Evolutionary conservation across 345 rosid species (phyloP).

Genomic region (Ceriops tagal): DNA sequence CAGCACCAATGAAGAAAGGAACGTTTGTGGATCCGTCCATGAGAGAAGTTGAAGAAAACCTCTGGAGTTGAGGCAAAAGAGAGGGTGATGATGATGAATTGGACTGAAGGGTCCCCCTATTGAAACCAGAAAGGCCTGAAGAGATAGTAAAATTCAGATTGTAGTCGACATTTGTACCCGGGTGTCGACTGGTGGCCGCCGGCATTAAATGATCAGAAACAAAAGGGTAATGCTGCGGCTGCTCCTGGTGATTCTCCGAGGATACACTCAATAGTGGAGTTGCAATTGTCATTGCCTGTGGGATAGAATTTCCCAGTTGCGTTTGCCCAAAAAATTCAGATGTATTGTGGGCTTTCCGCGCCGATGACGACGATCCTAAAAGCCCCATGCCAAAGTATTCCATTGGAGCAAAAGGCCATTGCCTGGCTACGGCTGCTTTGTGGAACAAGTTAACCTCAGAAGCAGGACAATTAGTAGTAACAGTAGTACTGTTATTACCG

Average conservation of each 20-base stretch:
- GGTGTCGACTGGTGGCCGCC: conserved; percentile 36
- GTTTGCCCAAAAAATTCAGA: conserved; percentile 46
- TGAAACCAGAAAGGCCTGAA: conserved; percentile 75
- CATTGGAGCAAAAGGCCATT: conserved; percentile 59
- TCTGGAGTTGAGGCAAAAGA: conserved; percentile 64
- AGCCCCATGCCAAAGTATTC: conserved; percentile 59
- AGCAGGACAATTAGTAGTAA: conserved; percentile 33
- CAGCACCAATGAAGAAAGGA: conserved; percentile 68
- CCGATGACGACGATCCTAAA: conserved; percentile 43
- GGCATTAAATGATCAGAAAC: conserved; percentile 77
- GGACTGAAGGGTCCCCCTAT: conserved; percentile 99
- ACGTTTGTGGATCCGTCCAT: conserved; percentile 50
- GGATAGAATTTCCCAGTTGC: conserved; percentile 40
- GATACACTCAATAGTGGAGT: conserved; percentile 37
- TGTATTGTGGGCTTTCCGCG: conserved; percentile 29
- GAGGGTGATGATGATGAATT: conserved; percentile 67
- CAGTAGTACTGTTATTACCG: conserved; percentile 7
- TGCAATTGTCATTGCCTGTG: conserved; percentile 30
- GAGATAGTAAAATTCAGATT: conserved; percentile 83
- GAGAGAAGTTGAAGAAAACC: conserved; percentile 41
- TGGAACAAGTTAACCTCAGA: conserved; percentile 40
- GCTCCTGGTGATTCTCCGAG: conserved; percentile 40
- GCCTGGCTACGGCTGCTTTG: conserved; percentile 35
- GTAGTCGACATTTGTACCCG: conserved; percentile 33
- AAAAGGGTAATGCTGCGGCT: conserved; percentile 62